phyloP scores from a whole-genome alignment of 202 grass and related monocot species.

The Setaria viridis region DNA sequence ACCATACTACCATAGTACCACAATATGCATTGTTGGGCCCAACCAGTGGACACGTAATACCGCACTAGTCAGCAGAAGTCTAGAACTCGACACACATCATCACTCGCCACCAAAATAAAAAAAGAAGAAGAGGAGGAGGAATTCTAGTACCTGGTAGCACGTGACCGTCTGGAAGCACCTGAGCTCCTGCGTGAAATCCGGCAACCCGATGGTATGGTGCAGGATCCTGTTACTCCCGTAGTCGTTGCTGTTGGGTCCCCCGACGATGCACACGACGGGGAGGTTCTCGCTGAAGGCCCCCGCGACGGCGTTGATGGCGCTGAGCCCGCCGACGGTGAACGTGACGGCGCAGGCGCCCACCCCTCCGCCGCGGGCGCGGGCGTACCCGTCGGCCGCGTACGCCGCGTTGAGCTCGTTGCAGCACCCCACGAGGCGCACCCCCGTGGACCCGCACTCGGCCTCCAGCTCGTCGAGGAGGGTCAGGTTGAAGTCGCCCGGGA shows the following conservation, averaged over 20 bases:
- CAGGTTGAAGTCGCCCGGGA: constrained; percentile 95
- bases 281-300: constrained; percentile 96
- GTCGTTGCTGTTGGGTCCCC: constrained; percentile 90
- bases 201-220: constrained; percentile 88
- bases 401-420: constrained; percentile 99
- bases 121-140: background rate
- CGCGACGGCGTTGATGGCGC: constrained; percentile 92
- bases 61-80: background rate
- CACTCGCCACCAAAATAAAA: background rate
- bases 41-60: background rate
- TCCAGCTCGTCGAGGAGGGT: constrained; percentile 87
- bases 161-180: constrained; percentile 91
- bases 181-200: constrained; percentile 89
- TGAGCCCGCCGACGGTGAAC: constrained; percentile 95
- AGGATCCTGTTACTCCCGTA: constrained; percentile 90
- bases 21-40: background rate
- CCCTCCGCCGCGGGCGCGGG: constrained; percentile 66
- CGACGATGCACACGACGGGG: constrained; percentile 83
- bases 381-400: constrained; percentile 89
- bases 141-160: constrained; percentile 66
- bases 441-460: constrained; percentile 41
- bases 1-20: background rate
- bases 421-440: constrained; percentile 78
- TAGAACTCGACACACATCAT: background rate
- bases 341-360: constrained; percentile 89